Percentiles rank a stretch among this genome's conserved stretches.
Evolutionary conservation across 2,329 filamentous ascomycete genomes (phyloP).

Genomic region (Ceratocystis huliohia): DNA sequence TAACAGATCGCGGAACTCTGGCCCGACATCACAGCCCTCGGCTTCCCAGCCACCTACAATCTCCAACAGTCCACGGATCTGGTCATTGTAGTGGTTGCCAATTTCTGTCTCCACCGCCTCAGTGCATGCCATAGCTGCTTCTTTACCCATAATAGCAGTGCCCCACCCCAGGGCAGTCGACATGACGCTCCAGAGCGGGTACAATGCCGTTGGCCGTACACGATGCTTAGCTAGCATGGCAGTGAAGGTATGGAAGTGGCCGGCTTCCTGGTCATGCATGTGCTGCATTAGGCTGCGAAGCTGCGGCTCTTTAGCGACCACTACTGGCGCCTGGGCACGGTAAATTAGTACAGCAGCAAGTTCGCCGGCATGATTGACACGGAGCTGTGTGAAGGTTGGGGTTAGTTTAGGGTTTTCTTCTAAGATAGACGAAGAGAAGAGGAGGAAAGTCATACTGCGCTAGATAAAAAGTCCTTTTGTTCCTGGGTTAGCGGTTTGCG

Average conservation of each 20-base stretch:
- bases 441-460: constrained; percentile 40
- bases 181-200: constrained; percentile 74
- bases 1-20: constrained; percentile 62
- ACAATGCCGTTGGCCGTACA: constrained; percentile 82
- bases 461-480: constrained; percentile 63
- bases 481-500: constrained; percentile 52
- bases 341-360: constrained; percentile 95
- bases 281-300: constrained; percentile 85
- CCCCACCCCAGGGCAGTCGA: constrained; percentile 77
- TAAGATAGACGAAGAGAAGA: not conserved
- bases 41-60: constrained; percentile 68
- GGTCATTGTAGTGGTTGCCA: constrained; percentile 85
- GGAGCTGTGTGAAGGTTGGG: constrained; percentile 41
- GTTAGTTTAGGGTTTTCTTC: not conserved
- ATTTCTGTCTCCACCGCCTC: constrained; percentile 98
- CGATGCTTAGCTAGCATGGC: constrained; percentile 69
- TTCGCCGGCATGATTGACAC: constrained; percentile 95
- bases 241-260: constrained; percentile 80
- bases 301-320: constrained; percentile 70
- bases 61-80: constrained; percentile 67
- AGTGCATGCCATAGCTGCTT: constrained; percentile 96
- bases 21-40: constrained; percentile 66
- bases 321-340: constrained; percentile 69
- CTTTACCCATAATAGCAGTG: constrained; percentile 76
- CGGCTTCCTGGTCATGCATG: constrained; percentile 95